These are phyloP conservation scores for Gossypioides kirkii DNA, from an alignment of 345 rosid genomes.

Conservation along the genomic window DNA sequence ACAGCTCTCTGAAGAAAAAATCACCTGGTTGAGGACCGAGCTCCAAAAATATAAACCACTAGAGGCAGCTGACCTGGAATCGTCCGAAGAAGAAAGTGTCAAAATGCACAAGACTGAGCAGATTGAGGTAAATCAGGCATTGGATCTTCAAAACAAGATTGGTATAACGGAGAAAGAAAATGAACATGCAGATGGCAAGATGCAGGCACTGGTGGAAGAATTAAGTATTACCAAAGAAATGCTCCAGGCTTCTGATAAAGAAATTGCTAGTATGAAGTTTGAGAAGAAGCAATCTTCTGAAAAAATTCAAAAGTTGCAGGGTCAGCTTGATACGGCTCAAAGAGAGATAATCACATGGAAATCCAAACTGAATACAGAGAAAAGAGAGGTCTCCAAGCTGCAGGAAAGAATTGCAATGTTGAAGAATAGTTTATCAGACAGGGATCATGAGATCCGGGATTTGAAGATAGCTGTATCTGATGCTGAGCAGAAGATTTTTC, in stretches of 20 bases:
- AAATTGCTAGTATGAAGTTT: constrained; percentile 42
- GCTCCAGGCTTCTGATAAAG: constrained; percentile 51
- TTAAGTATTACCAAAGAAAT: constrained; percentile 47
- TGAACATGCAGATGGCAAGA: constrained; percentile 23
- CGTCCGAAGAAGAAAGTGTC: constrained; percentile 18
- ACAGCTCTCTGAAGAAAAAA: constrained; percentile 46
- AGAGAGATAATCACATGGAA: constrained; percentile 41
- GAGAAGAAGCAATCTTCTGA: constrained; percentile 34
- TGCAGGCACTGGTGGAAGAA: constrained; percentile 42
- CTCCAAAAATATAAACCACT: constrained; percentile 30
- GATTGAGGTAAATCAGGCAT: background rate
- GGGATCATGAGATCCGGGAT: constrained; percentile 58
- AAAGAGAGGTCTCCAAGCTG: constrained; percentile 49
- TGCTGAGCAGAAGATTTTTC: constrained; percentile 60
- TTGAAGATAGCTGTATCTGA: constrained; percentile 53
- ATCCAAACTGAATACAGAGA: constrained; percentile 49
- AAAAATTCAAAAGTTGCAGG: constrained; percentile 31
- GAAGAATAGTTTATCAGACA: constrained; percentile 57
- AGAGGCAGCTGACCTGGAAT: constrained; percentile 33
- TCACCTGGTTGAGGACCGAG: constrained; percentile 44
- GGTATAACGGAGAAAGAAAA: constrained; percentile 24
- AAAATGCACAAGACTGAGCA: constrained; percentile 8
- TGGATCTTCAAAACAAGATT: constrained; percentile 23
- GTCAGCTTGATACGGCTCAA: constrained; percentile 46
- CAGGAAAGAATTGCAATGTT: constrained; percentile 48